Evolutionary conservation across 2,329 filamentous ascomycete species (phyloP).

Genomic region (Paecilomyces formosus): DNA sequence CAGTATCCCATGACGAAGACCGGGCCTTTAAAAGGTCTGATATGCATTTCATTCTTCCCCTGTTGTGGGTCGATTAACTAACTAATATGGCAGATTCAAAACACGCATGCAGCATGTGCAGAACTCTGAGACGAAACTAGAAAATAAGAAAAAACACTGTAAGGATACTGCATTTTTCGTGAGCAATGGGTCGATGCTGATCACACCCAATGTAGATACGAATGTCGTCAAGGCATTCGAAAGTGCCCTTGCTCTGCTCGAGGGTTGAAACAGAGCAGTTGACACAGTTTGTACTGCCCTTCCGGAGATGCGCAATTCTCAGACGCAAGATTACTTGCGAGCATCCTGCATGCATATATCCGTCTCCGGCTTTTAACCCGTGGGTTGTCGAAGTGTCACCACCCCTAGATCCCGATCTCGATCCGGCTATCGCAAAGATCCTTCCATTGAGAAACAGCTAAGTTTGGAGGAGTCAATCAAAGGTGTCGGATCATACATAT

Average conservation of each 20-base stretch:
- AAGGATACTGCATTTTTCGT: constrained; percentile 28
- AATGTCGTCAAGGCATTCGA: constrained; percentile 43
- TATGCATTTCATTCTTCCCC: background rate
- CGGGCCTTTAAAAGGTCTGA: constrained; percentile 67
- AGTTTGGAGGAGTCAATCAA: background rate
- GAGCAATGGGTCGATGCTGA: constrained; percentile 9
- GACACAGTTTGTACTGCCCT: background rate
- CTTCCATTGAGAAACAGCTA: background rate
- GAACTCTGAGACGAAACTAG: constrained; percentile 62
- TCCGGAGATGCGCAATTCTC: too few species aligned
- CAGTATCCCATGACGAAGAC: constrained; percentile 64
- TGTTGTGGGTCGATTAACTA: background rate
- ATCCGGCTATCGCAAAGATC: too few species aligned
- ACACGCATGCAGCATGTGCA: constrained; percentile 73
- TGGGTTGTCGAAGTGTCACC: background rate
- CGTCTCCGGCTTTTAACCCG: background rate
- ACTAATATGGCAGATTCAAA: constrained; percentile 50
- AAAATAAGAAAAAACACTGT: constrained; percentile 76
- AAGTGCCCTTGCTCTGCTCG: constrained; percentile 38
- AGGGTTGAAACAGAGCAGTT: constrained; percentile 16
- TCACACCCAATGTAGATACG: constrained; percentile 21
- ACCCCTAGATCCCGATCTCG: background rate
- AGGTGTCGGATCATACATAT: background rate
- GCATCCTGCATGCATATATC: background rate
- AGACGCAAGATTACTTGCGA: too few species aligned